Evolutionary conservation across 176 grass and related monocot genomes (phyloP).

Genomic region (Urochloa ruziziensis): DNA sequence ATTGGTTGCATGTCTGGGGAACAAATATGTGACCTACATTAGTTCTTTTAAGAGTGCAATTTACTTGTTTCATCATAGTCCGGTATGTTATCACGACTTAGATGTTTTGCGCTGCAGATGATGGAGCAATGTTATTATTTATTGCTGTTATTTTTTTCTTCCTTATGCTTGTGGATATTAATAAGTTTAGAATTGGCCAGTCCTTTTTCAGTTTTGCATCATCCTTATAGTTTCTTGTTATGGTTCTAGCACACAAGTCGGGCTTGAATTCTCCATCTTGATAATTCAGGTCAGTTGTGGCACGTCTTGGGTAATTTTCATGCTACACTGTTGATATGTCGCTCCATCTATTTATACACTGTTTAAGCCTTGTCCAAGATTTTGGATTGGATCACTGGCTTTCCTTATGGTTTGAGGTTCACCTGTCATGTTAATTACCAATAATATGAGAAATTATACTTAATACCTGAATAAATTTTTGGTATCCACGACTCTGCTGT

Average conservation of each 20-base stretch:
- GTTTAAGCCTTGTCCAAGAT: too few species aligned
- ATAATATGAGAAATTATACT: too few species aligned
- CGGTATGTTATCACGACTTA: neutral
- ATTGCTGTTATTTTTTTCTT: neutral
- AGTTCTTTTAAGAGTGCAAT: neutral
- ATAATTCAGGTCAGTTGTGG: neutral
- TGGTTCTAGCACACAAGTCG: neutral
- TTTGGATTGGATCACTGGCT: too few species aligned
- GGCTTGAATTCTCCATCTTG: neutral
- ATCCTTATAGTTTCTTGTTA: neutral
- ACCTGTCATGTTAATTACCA: too few species aligned
- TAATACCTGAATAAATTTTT: too few species aligned
- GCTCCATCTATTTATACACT: neutral
- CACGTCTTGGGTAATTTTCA: neutral
- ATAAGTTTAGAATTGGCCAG: neutral
- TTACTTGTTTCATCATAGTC: neutral
- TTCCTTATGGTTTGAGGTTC: too few species aligned
- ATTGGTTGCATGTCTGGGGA: neutral
- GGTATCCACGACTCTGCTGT: too few species aligned
- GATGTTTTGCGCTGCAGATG: neutral
- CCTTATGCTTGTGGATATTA: neutral
- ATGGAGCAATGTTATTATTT: neutral
- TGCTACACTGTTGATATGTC: neutral
- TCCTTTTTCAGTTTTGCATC: neutral
- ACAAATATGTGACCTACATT: neutral